Conservation (phyloP, 495 filamentous ascomycete species). For the Trypethelium eluteriae region DNA sequence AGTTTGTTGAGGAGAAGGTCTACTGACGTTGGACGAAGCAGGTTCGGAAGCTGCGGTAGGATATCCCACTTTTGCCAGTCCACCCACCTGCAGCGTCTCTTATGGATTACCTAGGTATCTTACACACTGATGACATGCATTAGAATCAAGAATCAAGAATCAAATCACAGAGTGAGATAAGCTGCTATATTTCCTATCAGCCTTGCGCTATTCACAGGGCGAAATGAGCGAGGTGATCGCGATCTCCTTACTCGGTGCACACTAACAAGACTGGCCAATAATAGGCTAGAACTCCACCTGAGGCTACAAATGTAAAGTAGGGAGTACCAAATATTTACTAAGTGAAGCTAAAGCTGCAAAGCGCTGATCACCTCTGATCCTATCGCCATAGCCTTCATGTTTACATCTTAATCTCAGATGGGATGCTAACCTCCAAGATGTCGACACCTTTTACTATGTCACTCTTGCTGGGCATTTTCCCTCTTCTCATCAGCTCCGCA, state of each 20-base stretch:
- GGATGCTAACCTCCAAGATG: conserved; percentile 54
- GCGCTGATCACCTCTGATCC: neutral
- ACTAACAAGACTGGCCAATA: no score
- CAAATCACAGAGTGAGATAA: no score
- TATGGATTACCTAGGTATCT: no score
- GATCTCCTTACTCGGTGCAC: no score
- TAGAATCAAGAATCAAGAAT: no score
- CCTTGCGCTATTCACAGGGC: no score
- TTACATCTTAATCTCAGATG: conserved; percentile 46
- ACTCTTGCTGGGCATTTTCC: conserved; percentile 73
- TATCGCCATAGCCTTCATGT: neutral
- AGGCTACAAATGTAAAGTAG: no score
- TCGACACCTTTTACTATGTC: conserved; percentile 68
- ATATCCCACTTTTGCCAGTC: neutral
- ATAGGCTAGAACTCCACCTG: no score
- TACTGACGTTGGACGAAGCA: neutral
- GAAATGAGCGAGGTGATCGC: no score
- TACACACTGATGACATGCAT: no score
- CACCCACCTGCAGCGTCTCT: neutral
- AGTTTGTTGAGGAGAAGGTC: neutral
- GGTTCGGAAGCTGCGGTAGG: conserved; percentile 6
- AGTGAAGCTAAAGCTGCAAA: neutral
- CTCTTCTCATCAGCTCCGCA: conserved; percentile 77
- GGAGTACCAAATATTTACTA: no score
- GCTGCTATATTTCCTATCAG: no score